Percentiles rank a stretch among this genome's conserved stretches.
phyloP scores from a whole-genome alignment of 2,329 filamentous ascomycete genomes.

The Ophiostoma ulmi region DNA sequence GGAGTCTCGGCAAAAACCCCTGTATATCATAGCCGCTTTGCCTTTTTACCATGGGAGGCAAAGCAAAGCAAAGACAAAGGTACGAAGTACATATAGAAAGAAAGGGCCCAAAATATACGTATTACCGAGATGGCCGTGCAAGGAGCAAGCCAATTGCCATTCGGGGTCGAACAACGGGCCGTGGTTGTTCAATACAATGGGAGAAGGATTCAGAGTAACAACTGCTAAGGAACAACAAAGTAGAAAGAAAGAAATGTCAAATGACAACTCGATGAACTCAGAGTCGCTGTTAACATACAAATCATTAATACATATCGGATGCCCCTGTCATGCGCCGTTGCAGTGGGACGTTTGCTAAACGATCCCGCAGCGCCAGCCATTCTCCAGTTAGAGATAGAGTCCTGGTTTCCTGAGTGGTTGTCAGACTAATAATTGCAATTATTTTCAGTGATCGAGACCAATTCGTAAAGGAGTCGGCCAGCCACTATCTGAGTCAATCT shows the following conservation, averaged over 20 bases:
- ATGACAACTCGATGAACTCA: background rate
- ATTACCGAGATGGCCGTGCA: background rate
- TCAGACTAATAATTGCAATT: too few species aligned
- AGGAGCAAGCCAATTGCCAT: background rate
- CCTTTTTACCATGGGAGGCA: background rate
- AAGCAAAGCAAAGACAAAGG: background rate
- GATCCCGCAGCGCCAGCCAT: background rate
- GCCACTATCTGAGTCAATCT: too few species aligned
- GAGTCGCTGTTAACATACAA: background rate
- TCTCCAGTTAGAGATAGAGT: background rate
- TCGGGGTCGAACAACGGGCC: background rate
- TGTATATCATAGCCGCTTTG: background rate
- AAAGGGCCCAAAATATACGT: background rate
- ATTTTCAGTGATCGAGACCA: too few species aligned
- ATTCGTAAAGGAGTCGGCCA: too few species aligned
- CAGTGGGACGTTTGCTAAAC: background rate
- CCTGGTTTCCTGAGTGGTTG: too few species aligned
- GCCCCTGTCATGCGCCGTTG: conserved; percentile 1
- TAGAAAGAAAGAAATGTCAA: background rate
- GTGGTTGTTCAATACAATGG: background rate
- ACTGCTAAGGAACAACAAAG: background rate
- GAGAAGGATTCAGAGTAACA: background rate
- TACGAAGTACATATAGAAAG: too few species aligned
- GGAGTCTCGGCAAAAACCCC: background rate
- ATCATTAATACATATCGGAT: conserved; percentile 1